Base-by-base conservation (phyloP, 2,329 filamentous ascomycete species). In the Aspergillus intermedius region DNA sequence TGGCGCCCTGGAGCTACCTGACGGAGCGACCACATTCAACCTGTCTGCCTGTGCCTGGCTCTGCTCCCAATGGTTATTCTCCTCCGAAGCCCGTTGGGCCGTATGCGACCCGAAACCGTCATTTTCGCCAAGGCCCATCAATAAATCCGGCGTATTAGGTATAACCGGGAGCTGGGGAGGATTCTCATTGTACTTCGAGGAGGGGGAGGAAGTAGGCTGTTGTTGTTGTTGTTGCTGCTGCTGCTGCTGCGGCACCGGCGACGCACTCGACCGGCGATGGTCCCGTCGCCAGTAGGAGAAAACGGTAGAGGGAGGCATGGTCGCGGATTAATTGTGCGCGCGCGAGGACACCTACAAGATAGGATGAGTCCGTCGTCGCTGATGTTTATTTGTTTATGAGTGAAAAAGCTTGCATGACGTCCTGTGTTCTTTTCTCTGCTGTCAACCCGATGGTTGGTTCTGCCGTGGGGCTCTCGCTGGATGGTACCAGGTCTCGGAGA, bases 261-360 rank as follows among this genome's bases (percentile, higher is more conserved):
- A 58, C 34, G 61, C 61, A 51, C 58, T 63, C 30, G 61, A 63
- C 46, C 66, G 66, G 53, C 66, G 66, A 49, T 68, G 65, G 44
- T 69, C 66, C 52, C 66, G 66, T 47, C 67, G 66, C 66, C 64
- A 69, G 51, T 70, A 70, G 22, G 66, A 67, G 51, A 70, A 70
- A 42, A 69, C 67, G 17, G 66, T 63, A 37, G 66, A 69, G 3
- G 66, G 61, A 5, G 65, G 57, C 67, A 70, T 69, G 52, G 22
- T 59, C 43, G 45, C 32, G 25, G 25, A 30, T 30, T 30, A 30
- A 30, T 30, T 30, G 25, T 46, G 44, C 44, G 42, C 50, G 34
- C 44, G 45, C 34, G n/a, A 37, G 49, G 41, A 44, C 53, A 56
- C 54, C 44, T 42, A 46, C 51, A 30, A 4, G 25, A 12, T 30